Evolutionary conservation across 371 early-diverging fungal species (phyloP).

Genomic region (Mucor irregularis): DNA sequence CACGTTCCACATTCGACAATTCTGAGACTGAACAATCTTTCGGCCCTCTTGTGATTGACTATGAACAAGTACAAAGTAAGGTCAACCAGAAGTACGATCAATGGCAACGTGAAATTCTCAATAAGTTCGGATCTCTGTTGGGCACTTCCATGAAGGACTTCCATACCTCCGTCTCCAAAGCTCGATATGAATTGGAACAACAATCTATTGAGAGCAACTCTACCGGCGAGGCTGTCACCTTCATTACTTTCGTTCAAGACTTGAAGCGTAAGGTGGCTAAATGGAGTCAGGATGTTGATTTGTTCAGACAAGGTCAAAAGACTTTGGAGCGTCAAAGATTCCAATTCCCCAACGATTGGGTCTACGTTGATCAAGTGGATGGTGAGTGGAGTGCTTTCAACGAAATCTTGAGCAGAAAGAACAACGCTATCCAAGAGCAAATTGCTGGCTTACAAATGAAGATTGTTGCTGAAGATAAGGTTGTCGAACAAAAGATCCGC

Average conservation of each 20-base stretch:
- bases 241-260: constrained; percentile 96
- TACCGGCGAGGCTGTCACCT: constrained; percentile 91
- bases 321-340: constrained; percentile 93
- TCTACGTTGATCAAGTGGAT: constrained; percentile 93
- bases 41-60: constrained; percentile 89
- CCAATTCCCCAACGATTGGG: constrained; percentile 94
- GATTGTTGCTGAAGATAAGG: constrained; percentile 88
- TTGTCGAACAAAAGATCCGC: constrained; percentile 84
- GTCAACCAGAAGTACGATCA: constrained; percentile 97
- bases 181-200: constrained; percentile 87
- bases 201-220: constrained; percentile 83
- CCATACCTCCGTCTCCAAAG: constrained; percentile 74
- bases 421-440: constrained; percentile 91
- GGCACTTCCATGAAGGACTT: constrained; percentile 86
- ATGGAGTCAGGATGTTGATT: constrained; percentile 83
- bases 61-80: constrained; percentile 96
- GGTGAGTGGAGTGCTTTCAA: constrained; percentile 98
- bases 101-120: constrained; percentile 96
- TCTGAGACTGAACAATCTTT: constrained; percentile 89
- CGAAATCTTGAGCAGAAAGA: constrained; percentile 91
- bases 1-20: constrained; percentile 94
- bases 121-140: constrained; percentile 86
- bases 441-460: constrained; percentile 89
- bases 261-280: constrained; percentile 84
- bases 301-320: constrained; percentile 91